Evolutionary conservation across 495 filamentous ascomycete species (phyloP).

Genomic region (Neurospora intermedia): DNA sequence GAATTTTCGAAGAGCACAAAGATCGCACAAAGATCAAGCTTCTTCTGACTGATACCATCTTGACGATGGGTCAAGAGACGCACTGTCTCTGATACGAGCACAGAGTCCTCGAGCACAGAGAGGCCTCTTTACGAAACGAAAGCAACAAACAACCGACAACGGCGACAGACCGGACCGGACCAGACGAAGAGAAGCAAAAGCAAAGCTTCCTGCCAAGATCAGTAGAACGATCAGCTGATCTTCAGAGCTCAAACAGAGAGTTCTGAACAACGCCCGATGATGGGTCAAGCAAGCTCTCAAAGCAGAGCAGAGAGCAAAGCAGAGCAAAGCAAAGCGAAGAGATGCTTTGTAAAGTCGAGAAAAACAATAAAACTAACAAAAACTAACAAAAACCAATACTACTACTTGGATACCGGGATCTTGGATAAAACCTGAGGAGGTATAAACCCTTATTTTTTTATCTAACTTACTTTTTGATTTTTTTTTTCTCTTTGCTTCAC

Average conservation of each 20-base stretch:
- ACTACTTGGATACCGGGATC: not conserved
- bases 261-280: not conserved
- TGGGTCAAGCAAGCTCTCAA: not conserved
- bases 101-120: not conserved
- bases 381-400: not conserved
- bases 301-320: not conserved
- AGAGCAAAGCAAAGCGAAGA: not conserved
- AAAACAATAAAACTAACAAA: no score
- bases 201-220: not conserved
- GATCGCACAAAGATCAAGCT: not conserved
- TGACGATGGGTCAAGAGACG: not conserved
- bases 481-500: not conserved
- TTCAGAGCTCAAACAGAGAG: not conserved
- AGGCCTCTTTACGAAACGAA: not conserved
- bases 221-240: not conserved
- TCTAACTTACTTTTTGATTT: fast-evolving
- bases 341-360: not conserved
- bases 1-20: not conserved
- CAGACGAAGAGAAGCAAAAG: not conserved
- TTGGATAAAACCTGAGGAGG: not conserved
- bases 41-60: not conserved
- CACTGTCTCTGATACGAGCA: not conserved
- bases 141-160: not conserved
- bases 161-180: not conserved
- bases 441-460: not conserved